phyloP scores from a whole-genome alignment of 257 asterid species.

The Nicotiana sylvestris region DNA sequence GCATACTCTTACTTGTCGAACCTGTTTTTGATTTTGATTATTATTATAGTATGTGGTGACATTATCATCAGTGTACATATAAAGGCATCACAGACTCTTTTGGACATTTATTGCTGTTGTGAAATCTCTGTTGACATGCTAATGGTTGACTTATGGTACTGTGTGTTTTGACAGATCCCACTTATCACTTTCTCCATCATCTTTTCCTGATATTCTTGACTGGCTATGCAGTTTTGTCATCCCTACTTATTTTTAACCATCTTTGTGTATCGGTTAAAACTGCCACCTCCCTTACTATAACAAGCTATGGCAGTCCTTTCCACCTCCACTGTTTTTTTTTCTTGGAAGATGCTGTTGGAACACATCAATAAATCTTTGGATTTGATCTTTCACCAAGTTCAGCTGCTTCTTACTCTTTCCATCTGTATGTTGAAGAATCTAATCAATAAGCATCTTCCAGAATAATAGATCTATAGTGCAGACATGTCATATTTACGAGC shows the following conservation, averaged over 20 bases:
- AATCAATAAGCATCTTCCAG: neutral
- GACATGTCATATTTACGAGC: conserved; percentile 2
- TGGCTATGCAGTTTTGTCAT: neutral
- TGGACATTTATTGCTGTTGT: neutral
- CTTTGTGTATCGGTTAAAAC: neutral
- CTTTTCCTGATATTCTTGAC: neutral
- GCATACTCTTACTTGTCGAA: neutral
- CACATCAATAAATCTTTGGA: neutral
- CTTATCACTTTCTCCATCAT: neutral
- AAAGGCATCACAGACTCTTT: neutral
- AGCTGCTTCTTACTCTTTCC: neutral
- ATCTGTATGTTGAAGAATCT: neutral
- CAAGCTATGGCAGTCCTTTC: neutral
- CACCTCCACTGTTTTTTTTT: neutral
- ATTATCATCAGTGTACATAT: neutral
- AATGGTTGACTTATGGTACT: neutral
- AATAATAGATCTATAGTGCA: neutral
- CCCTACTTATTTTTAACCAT: neutral
- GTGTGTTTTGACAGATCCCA: neutral
- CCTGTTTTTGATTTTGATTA: neutral
- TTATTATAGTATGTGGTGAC: neutral
- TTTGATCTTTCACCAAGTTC: neutral
- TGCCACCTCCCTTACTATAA: neutral
- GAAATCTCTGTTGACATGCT: neutral
- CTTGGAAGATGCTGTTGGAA: neutral